Percentiles rank a stretch among this genome's conserved stretches.
Conservation (phyloP, 2,329 filamentous ascomycete species). For the Ambrosiella beaveri region DNA sequence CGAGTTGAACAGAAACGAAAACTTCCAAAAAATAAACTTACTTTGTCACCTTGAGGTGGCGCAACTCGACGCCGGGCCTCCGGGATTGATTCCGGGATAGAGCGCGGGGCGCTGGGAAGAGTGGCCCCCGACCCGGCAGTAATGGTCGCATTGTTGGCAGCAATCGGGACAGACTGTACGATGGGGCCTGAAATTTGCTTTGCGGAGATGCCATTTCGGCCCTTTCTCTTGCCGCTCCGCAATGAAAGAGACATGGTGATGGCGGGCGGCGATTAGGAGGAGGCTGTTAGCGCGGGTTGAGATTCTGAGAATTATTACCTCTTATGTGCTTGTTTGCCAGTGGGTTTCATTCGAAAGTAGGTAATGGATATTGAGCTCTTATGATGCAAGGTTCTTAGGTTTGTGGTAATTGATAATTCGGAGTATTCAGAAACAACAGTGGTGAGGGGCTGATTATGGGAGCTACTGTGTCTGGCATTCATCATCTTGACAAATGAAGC, state of each 20-base stretch:
- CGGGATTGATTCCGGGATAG: constrained; percentile 13
- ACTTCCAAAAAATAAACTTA: constrained; percentile 18
- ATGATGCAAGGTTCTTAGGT: too few relatives aligned
- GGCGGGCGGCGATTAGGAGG: not conserved
- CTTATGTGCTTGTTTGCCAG: too few relatives aligned
- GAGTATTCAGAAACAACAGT: too few relatives aligned
- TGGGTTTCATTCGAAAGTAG: too few relatives aligned
- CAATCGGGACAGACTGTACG: constrained; percentile 28
- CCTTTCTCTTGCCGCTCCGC: constrained; percentile 42
- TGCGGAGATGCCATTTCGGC: constrained; percentile 45
- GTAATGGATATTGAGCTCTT: too few relatives aligned
- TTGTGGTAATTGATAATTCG: too few relatives aligned
- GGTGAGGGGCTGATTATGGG: too few relatives aligned
- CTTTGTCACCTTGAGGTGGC: constrained; percentile 39
- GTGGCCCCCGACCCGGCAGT: constrained; percentile 15
- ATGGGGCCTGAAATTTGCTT: constrained; percentile 46
- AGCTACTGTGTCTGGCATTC: too few relatives aligned
- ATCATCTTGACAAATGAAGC: too few relatives aligned
- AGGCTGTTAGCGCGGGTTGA: not conserved
- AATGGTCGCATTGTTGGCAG: constrained; percentile 15
- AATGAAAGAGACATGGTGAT: constrained; percentile 45
- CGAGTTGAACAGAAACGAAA: not conserved
- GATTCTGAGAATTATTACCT: not conserved
- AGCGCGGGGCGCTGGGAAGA: constrained; percentile 8
- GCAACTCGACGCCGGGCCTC: constrained; percentile 30